phyloP scores from a whole-genome alignment of 148 eudicot species.

The Amaranthus cruentus region DNA sequence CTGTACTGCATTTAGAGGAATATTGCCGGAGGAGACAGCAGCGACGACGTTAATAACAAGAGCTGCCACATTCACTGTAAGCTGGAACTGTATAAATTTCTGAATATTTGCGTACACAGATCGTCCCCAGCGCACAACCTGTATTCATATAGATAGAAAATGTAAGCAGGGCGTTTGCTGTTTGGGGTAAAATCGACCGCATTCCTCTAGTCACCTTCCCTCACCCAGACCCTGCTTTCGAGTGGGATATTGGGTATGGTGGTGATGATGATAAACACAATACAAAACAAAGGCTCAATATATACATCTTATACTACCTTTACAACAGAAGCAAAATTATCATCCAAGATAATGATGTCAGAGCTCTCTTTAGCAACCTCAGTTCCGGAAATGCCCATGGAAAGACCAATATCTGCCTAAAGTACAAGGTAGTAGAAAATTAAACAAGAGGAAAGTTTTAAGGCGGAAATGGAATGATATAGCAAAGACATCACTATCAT shows the following conservation, averaged over 20 bases:
- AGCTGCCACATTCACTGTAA: constrained; percentile 37
- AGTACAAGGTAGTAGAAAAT: constrained; percentile 21
- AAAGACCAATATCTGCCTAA: constrained; percentile 94
- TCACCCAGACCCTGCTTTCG: no score
- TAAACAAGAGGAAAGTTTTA: constrained; percentile 3
- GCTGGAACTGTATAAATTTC: constrained; percentile 51
- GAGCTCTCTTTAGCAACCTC: constrained; percentile 58
- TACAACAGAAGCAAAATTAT: constrained; percentile 33
- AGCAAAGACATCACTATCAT: no score
- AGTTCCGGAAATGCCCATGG: constrained; percentile 96
- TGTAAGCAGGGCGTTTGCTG: no score
- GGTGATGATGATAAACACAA: background rate
- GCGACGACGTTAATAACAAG: constrained; percentile 84
- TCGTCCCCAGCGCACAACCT: constrained; percentile 68
- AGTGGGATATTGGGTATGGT: no score
- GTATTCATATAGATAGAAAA: constrained; percentile 4
- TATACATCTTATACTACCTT: constrained; percentile 11
- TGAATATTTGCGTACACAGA: constrained; percentile 71
- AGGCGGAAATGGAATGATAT: background rate
- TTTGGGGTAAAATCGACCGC: no score
- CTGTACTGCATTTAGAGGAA: constrained; percentile 88
- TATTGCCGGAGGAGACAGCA: constrained; percentile 77
- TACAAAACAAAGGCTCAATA: background rate
- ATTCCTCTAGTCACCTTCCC: no score
- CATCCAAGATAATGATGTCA: constrained; percentile 35